phyloP scores from a whole-genome alignment of 176 grass and related monocot species.

The Thinopyrum elongatum region DNA sequence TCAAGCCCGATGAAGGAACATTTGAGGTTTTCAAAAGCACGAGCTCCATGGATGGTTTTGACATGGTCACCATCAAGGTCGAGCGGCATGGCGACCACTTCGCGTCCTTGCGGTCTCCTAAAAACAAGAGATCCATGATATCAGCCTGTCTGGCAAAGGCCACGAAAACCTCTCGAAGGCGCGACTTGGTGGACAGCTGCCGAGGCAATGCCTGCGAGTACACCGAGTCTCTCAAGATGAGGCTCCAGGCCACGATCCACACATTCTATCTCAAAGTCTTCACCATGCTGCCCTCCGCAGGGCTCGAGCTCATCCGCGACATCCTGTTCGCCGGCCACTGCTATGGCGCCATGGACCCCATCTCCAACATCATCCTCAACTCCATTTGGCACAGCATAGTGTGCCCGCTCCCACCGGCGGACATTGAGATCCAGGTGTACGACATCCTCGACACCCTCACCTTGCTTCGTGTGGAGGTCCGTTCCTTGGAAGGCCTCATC shows the following conservation, averaged over 20 bases:
- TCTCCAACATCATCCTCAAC: not conserved
- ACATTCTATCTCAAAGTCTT: not conserved
- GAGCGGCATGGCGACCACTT: not conserved
- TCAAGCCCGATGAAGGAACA: not conserved
- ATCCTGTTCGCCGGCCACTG: not conserved
- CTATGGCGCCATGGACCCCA: not conserved
- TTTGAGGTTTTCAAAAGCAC: not conserved
- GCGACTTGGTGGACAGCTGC: fast-evolving
- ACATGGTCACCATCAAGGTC: not conserved
- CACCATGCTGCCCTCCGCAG: not conserved
- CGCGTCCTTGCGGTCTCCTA: not conserved
- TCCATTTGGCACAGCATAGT: not conserved
- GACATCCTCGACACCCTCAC: not conserved
- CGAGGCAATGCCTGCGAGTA: not conserved
- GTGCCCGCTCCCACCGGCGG: not conserved
- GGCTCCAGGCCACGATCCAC: not conserved
- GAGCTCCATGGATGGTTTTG: not conserved
- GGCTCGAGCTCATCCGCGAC: not conserved
- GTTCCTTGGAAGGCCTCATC: not conserved
- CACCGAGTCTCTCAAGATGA: not conserved
- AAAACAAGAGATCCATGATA: not conserved
- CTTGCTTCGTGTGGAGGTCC: not conserved
- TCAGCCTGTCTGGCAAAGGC: not conserved
- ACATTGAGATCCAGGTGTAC: not conserved
- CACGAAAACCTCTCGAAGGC: not conserved